phyloP scores from a whole-genome alignment of 352 stramenopile species.

The Pythium scleroteichum region DNA sequence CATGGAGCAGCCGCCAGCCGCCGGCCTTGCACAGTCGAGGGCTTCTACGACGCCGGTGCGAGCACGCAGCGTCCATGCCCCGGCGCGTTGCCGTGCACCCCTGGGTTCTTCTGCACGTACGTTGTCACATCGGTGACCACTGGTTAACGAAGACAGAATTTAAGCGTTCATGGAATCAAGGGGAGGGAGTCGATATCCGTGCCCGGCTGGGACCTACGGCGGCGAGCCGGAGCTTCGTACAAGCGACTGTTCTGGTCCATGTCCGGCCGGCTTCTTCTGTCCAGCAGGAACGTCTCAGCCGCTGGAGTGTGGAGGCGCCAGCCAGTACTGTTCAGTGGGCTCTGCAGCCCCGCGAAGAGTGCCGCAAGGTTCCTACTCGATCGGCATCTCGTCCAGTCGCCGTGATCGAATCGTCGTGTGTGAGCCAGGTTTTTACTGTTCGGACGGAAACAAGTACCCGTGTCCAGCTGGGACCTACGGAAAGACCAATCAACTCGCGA shows the following conservation, averaged over 20 bases:
- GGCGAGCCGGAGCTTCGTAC: conserved; percentile 37
- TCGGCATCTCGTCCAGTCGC: conserved; percentile 28
- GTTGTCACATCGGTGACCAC: conserved; percentile 4
- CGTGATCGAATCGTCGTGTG: conserved; percentile 46
- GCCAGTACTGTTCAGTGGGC: conserved; percentile 61
- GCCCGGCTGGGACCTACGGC: conserved; percentile 68
- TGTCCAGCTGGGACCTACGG: conserved; percentile 66
- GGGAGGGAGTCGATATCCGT: conserved; percentile 36
- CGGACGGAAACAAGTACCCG: conserved; percentile 30
- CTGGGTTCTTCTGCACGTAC: conserved; percentile 68
- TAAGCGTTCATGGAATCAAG: conserved; percentile 26
- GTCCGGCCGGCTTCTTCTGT: conserved; percentile 68
- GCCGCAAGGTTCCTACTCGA: conserved; percentile 40
- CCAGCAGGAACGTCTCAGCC: conserved; percentile 37
- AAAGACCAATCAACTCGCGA: conserved; percentile 24
- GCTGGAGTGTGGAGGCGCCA: conserved; percentile 41
- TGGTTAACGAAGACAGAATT: neutral
- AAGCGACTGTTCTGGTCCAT: conserved; percentile 50
- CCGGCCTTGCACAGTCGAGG: conserved; percentile 42
- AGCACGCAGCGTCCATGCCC: conserved; percentile 46
- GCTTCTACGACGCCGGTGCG: conserved; percentile 48
- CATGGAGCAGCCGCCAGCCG: conserved; percentile 1
- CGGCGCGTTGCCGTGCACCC: conserved; percentile 36
- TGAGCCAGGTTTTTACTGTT: conserved; percentile 59
- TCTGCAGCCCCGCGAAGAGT: neutral